phyloP scores from a whole-genome alignment of 1,284 basidiomycete species.

The Irpex sp. region DNA sequence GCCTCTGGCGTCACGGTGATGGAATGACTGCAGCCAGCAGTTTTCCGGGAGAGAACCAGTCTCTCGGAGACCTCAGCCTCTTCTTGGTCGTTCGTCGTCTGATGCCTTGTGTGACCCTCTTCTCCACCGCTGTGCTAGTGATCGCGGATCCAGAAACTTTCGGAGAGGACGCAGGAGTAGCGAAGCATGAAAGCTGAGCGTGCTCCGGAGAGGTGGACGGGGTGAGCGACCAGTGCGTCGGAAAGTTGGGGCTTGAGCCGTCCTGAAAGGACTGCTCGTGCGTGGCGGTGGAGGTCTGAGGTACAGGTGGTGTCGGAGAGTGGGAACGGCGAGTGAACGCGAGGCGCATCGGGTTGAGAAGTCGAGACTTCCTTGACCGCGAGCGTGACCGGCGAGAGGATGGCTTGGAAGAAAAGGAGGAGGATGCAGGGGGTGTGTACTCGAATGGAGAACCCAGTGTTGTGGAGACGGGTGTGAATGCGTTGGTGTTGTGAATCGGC shows the following conservation, averaged over 20 bases:
- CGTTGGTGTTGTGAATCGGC: conserved; percentile 13
- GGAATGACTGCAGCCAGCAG: conserved; percentile 42
- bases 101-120: conserved; percentile 21
- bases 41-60: conserved; percentile 54
- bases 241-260: conserved; percentile 9
- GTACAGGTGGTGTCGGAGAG: conserved; percentile 3
- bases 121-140: conserved; percentile 18
- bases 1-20: conserved; percentile 24
- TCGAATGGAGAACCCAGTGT: conserved; percentile 14
- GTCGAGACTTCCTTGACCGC: conserved; percentile 25
- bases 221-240: conserved; percentile 26
- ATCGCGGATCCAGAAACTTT: conserved; percentile 4
- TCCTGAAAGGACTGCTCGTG: conserved; percentile 17
- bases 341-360: conserved; percentile 33
- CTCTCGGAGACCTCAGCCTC: conserved; percentile 44
- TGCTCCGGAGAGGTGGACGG: conserved; percentile 21
- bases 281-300: conserved; percentile 1
- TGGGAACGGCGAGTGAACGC: conserved; percentile 23
- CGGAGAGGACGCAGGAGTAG: conserved; percentile 15
- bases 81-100: conserved; percentile 40
- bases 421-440: conserved; percentile 22
- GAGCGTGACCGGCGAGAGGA: conserved; percentile 15
- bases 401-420: conserved; percentile 25
- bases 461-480: conserved; percentile 16
- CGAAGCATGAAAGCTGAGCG: conserved; percentile 20